These are phyloP conservation scores for Anaeromyces robustus DNA, from an alignment of 192 early-diverging fungal genomes.

Conservation along the genomic window DNA sequence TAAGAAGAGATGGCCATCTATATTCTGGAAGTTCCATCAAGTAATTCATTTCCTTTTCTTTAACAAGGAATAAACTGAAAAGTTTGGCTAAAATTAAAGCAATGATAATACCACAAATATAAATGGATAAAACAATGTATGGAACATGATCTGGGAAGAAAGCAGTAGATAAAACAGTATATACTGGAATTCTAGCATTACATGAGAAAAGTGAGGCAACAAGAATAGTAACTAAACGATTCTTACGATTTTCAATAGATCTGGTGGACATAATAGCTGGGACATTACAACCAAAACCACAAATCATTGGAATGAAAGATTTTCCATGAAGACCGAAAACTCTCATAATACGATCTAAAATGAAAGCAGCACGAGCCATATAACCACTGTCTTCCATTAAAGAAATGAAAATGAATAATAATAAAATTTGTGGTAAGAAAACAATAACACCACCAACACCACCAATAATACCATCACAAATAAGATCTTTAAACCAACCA, in stretches of 20 bases:
- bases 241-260: neutral
- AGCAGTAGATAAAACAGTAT: neutral
- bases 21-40: neutral
- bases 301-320: no score
- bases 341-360: no score
- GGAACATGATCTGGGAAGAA: neutral
- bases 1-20: neutral
- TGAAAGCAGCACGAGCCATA: no score
- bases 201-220: neutral
- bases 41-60: neutral
- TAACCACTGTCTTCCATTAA: neutral
- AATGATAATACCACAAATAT: neutral
- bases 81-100: neutral
- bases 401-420: neutral
- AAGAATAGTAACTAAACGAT: neutral
- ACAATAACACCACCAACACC: no score
- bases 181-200: neutral
- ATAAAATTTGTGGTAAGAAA: neutral
- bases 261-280: neutral
- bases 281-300: no score
- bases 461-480: no score
- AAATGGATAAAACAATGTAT: neutral
- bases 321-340: no score
- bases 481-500: neutral
- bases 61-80: neutral